phyloP scores from a whole-genome alignment of 805 yeast species.

The Saturnispora bothae region DNA sequence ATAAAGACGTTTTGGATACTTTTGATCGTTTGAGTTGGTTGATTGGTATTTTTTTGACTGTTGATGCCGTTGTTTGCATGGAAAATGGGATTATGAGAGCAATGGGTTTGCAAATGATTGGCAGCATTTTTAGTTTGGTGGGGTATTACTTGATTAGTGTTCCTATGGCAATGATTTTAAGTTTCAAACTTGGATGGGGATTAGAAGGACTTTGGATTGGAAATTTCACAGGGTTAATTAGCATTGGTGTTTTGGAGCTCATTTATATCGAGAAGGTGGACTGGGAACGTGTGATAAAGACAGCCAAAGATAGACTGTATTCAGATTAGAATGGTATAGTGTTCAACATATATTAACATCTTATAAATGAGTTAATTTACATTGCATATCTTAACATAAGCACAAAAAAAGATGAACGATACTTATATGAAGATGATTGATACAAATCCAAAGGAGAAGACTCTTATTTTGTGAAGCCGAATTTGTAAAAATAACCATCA shows the following conservation, averaged over 20 bases:
- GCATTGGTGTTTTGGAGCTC: slow-evolving; percentile 42
- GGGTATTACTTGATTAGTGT: slow-evolving; percentile 63
- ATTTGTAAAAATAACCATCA: no score
- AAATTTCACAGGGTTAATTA: slow-evolving; percentile 48
- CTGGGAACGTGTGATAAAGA: slow-evolving; percentile 38
- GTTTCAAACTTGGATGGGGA: slow-evolving; percentile 37
- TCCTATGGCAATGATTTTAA: slow-evolving; percentile 54
- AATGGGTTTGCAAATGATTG: slow-evolving; percentile 64
- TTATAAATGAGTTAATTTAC: no score
- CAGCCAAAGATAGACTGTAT: slow-evolving; percentile 4
- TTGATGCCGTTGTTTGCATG: slow-evolving; percentile 62
- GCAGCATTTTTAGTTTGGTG: slow-evolving; percentile 59
- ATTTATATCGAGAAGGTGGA: slow-evolving; percentile 36
- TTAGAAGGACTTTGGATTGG: slow-evolving; percentile 69
- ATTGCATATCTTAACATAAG: no score
- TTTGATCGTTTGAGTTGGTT: slow-evolving; percentile 52
- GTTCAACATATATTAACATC: no score
- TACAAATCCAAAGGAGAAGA: no score
- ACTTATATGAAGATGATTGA: no score
- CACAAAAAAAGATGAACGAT: no score
- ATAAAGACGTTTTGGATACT: slow-evolving; percentile 41
- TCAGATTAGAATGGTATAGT: neutral
- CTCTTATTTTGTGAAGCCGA: no score
- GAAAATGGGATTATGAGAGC: slow-evolving; percentile 69
- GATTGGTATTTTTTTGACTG: slow-evolving; percentile 53